Conservation (phyloP, 306 rosid genomes). For the Arachis hypogaea region DNA sequence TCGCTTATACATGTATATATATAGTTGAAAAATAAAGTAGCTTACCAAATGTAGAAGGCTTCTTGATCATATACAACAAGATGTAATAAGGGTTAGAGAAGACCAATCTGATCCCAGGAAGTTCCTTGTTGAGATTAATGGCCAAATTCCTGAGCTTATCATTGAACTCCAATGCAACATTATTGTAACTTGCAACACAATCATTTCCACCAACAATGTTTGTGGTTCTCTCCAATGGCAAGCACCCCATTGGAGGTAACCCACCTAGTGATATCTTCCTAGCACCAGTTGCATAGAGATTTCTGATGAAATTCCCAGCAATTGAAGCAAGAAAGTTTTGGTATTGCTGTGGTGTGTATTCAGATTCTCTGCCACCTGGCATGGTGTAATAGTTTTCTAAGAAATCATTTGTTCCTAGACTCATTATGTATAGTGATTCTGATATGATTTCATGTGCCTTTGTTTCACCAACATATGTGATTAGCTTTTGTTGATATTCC, state of each 20-base stretch:
- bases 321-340: constrained; percentile 61
- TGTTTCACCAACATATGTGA: constrained; percentile 55
- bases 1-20: too few relatives aligned
- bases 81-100: constrained; percentile 74
- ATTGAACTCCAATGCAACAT: constrained; percentile 71
- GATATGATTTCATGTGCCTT: constrained; percentile 51
- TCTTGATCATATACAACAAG: constrained; percentile 52
- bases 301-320: constrained; percentile 62
- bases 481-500: constrained; percentile 64
- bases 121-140: constrained; percentile 53
- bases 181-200: constrained; percentile 58
- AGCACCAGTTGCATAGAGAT: constrained; percentile 72
- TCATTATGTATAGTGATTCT: constrained; percentile 63
- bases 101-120: constrained; percentile 62
- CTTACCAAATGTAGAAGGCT: constrained; percentile 69
- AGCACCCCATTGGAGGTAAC: constrained; percentile 94
- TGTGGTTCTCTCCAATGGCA: constrained; percentile 83
- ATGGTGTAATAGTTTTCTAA: constrained; percentile 78
- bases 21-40: not conserved
- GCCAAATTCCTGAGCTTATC: constrained; percentile 58
- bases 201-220: constrained; percentile 54
- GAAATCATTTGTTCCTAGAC: constrained; percentile 92
- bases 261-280: constrained; percentile 89
- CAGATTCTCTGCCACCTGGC: constrained; percentile 56
- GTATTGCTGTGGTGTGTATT: constrained; percentile 56